Evolutionary conservation across 148 eudicot genomes (phyloP).

Genomic region (Spergularia marina): DNA sequence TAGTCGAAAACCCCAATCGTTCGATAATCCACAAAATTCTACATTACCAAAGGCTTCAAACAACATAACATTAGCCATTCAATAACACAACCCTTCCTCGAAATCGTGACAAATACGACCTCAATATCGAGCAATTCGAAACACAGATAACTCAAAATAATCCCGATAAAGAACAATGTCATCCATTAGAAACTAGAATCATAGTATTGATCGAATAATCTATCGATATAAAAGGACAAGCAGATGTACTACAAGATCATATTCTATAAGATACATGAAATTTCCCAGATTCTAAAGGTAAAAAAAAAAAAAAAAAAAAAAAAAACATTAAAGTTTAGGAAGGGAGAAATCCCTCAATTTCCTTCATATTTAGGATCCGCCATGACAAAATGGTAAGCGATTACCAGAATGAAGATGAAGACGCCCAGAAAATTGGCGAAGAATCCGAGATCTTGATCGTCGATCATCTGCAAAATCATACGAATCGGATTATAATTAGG

Average conservation of each 20-base stretch:
- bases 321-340: neutral
- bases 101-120: no score
- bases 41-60: no score
- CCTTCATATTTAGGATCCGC: constrained; percentile 74
- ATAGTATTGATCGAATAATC: no score
- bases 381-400: constrained; percentile 75
- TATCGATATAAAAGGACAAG: neutral
- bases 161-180: no score
- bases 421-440: constrained; percentile 74
- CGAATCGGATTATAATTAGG: neutral
- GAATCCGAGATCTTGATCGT: constrained; percentile 75
- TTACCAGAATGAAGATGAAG: constrained; percentile 58
- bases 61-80: no score
- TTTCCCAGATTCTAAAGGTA: neutral
- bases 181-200: no score
- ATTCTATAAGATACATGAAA: neutral
- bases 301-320: neutral
- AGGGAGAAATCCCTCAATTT: constrained; percentile 26
- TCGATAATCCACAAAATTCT: no score
- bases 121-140: no score
- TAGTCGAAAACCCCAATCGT: no score
- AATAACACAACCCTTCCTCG: no score
- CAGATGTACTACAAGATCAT: neutral
- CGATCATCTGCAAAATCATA: constrained; percentile 54
- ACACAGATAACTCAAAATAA: no score